Percentiles rank a stretch among this genome's conserved stretches.
Evolutionary conservation across 768 basidiomycete species (phyloP).

Genomic region (Tulasnella calospora): DNA sequence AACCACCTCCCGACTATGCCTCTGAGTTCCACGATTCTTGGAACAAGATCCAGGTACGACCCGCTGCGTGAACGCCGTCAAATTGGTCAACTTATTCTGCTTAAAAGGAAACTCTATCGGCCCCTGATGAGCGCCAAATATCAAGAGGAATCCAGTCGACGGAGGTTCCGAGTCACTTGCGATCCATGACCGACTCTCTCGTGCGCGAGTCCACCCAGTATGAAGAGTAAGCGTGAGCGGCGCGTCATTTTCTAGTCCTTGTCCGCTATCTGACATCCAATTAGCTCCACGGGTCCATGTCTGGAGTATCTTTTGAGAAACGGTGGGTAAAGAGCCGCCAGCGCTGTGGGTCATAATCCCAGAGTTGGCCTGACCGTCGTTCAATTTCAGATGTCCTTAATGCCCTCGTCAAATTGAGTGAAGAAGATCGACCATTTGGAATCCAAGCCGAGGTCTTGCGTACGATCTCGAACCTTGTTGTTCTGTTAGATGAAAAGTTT

Average conservation of each 20-base stretch:
- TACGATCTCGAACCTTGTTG: slow-evolving; percentile 84
- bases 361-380: not conserved
- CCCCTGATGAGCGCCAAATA: slow-evolving; percentile 87
- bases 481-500: slow-evolving; percentile 88
- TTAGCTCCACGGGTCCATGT: slow-evolving; percentile 79
- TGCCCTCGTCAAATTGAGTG: slow-evolving; percentile 78
- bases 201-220: slow-evolving; percentile 81
- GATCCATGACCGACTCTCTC: slow-evolving; percentile 77
- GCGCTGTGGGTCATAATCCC: not conserved
- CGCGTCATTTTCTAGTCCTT: slow-evolving; percentile 18
- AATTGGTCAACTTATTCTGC: slow-evolving; percentile 7
- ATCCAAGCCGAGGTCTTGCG: slow-evolving; percentile 85
- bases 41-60: slow-evolving; percentile 61
- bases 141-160: slow-evolving; percentile 75
- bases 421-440: slow-evolving; percentile 80
- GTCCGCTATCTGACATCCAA: slow-evolving; percentile 16
- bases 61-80: not conserved
- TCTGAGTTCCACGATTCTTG: slow-evolving; percentile 73
- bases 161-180: slow-evolving; percentile 68
- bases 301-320: slow-evolving; percentile 89
- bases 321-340: slow-evolving; percentile 43
- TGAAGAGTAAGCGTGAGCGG: slow-evolving; percentile 62
- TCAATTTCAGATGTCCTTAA: slow-evolving; percentile 63
- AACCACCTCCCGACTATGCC: slow-evolving; percentile 57
- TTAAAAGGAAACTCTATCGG: slow-evolving; percentile 66